Percentiles rank a stretch among this genome's conserved stretches.
These are phyloP conservation scores for Boletus rufocinnamomeus DNA, from an alignment of 768 basidiomycete species.

Conservation along the genomic window DNA sequence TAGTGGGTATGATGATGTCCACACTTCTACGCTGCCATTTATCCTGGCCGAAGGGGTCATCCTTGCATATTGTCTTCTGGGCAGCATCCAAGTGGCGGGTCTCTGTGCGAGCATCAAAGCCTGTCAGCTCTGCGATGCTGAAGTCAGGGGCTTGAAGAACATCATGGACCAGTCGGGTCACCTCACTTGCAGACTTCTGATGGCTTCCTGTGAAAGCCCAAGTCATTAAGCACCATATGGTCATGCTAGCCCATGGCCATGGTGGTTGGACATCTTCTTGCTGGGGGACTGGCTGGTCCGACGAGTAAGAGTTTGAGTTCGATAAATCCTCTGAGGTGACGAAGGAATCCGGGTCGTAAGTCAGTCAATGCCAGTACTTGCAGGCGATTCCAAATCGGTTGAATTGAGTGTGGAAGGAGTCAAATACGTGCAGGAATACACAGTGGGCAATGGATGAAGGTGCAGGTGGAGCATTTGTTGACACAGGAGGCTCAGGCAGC, in stretches of 20 bases:
- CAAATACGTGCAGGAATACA: too few species aligned
- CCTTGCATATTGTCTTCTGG: neutral
- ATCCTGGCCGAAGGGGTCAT: neutral
- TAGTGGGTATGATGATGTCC: neutral
- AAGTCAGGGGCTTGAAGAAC: constrained; percentile 10
- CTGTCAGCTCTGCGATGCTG: neutral
- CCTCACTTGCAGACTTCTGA: constrained; percentile 1
- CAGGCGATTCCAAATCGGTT: too few species aligned
- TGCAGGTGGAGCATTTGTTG: too few species aligned
- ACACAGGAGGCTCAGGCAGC: too few species aligned
- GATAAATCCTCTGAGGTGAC: neutral
- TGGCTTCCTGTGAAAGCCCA: constrained; percentile 6
- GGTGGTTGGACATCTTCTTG: neutral
- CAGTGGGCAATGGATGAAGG: too few species aligned
- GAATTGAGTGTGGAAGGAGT: too few species aligned
- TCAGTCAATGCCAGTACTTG: too few species aligned
- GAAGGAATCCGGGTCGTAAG: too few species aligned
- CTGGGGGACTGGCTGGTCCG: neutral
- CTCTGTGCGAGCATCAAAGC: neutral
- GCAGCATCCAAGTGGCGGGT: neutral
- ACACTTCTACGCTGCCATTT: neutral
- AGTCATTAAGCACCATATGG: constrained; percentile 6
- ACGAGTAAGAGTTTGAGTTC: neutral
- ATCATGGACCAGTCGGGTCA: neutral
- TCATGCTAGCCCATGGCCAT: constrained; percentile 21